Conservation (phyloP, 1,139 yeast species). For the Candida tropicalis region DNA sequence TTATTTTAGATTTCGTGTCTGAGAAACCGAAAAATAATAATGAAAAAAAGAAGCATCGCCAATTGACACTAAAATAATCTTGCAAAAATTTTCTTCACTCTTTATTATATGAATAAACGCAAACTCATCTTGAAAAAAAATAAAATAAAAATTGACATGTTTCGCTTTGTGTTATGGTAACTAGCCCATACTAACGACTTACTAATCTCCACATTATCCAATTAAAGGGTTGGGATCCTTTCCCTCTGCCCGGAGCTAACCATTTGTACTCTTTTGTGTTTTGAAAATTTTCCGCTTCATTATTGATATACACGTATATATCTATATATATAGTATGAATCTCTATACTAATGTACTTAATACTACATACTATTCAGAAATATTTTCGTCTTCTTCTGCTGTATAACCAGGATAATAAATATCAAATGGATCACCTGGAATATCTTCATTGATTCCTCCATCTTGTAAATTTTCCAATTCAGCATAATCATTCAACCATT, state of each 20-base stretch:
- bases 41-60: neutral
- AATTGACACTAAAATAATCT: neutral
- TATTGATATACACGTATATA: neutral
- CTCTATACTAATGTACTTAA: no score
- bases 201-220: no score
- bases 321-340: neutral
- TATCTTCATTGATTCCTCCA: constrained; percentile 14
- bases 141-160: no score
- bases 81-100: no score
- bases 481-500: constrained; percentile 54
- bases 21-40: neutral
- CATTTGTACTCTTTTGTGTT: neutral
- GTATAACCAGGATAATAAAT: constrained; percentile 24
- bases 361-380: constrained; percentile 26
- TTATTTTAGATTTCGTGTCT: no score
- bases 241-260: no score
- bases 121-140: no score
- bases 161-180: no score
- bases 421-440: constrained; percentile 27
- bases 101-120: no score
- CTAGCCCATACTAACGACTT: no score
- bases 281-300: neutral
- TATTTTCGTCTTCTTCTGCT: constrained; percentile 26
- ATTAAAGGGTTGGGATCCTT: no score
- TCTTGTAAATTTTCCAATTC: constrained; percentile 31